Evolutionary conservation across 2,329 filamentous ascomycete genomes (phyloP).

Genomic region (Teratosphaeria gauchensis): DNA sequence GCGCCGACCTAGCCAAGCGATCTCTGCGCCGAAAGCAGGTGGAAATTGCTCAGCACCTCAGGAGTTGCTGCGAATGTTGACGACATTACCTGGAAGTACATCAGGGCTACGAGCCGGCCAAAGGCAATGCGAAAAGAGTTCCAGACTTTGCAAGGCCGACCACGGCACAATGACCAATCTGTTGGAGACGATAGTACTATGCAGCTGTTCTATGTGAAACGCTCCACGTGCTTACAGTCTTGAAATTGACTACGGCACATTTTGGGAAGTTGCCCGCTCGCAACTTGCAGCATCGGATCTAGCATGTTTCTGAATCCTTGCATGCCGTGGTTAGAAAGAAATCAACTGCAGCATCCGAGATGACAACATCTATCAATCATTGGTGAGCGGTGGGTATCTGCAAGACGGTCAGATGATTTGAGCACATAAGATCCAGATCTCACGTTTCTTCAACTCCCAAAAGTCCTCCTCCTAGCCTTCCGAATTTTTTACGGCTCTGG

Average conservation of each 20-base stretch:
- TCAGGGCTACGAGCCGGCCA: too few species aligned
- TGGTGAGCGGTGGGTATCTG: background rate
- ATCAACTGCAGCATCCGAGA: background rate
- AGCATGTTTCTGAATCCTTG: background rate
- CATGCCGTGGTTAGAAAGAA: background rate
- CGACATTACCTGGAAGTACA: too few species aligned
- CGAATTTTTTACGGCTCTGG: background rate
- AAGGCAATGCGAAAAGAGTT: too few species aligned
- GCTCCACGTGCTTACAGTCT: background rate
- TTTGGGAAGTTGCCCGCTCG: background rate
- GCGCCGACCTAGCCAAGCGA: background rate
- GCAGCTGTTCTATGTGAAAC: background rate
- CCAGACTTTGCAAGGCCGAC: background rate
- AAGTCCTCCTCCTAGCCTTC: background rate
- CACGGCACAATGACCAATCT: background rate
- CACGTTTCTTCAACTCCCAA: background rate
- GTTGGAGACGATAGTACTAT: background rate
- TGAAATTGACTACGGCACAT: background rate
- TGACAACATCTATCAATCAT: background rate
- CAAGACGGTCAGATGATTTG: background rate
- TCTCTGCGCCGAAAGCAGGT: background rate
- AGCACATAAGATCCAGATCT: background rate
- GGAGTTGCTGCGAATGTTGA: background rate
- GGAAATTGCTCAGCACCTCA: background rate
- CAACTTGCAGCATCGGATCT: background rate